phyloP scores from a whole-genome alignment of 2,329 filamentous ascomycete species.

The Tolypocladium pustulatum region DNA sequence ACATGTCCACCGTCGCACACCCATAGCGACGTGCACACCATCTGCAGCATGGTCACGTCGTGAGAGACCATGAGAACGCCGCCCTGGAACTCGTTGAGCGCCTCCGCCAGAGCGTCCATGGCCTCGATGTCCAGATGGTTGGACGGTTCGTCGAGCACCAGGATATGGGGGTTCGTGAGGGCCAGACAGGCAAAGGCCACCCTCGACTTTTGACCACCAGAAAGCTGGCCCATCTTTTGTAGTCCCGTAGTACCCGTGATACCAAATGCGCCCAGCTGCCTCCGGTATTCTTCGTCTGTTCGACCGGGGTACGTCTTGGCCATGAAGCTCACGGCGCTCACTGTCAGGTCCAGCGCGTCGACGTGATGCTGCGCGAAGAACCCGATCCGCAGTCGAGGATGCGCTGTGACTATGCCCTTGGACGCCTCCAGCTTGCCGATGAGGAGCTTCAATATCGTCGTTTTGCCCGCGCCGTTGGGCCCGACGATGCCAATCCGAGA shows the following conservation, averaged over 20 bases:
- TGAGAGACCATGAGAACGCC: conserved; percentile 98
- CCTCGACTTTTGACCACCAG: conserved; percentile 95
- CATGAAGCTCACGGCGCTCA: conserved; percentile 93
- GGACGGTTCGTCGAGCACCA: conserved; percentile 95
- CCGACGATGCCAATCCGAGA: conserved; percentile 98
- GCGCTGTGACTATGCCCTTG: conserved; percentile 73
- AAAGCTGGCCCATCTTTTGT: conserved; percentile 89
- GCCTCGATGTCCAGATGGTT: conserved; percentile 99
- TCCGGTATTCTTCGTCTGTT: conserved; percentile 92
- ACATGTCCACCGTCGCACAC: conserved; percentile 92
- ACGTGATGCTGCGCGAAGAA: conserved; percentile 99
- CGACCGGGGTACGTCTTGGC: conserved; percentile 80
- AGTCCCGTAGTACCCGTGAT: conserved; percentile 91
- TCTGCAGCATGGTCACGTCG: conserved; percentile 98
- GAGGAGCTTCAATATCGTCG: conserved; percentile 94
- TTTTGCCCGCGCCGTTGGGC: conserved; percentile 97
- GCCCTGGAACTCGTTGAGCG: conserved; percentile 78
- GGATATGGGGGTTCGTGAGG: conserved; percentile 87
- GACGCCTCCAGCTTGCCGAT: conserved; percentile 73
- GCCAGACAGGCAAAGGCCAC: conserved; percentile 97
- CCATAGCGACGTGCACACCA: conserved; percentile 89
- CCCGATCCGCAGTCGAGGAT: conserved; percentile 80
- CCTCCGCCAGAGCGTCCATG: conserved; percentile 88
- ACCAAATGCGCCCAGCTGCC: conserved; percentile 82
- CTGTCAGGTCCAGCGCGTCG: conserved; percentile 82